Conservation (phyloP, 129 eudicot species). For the Flaveria sonorensis region DNA sequence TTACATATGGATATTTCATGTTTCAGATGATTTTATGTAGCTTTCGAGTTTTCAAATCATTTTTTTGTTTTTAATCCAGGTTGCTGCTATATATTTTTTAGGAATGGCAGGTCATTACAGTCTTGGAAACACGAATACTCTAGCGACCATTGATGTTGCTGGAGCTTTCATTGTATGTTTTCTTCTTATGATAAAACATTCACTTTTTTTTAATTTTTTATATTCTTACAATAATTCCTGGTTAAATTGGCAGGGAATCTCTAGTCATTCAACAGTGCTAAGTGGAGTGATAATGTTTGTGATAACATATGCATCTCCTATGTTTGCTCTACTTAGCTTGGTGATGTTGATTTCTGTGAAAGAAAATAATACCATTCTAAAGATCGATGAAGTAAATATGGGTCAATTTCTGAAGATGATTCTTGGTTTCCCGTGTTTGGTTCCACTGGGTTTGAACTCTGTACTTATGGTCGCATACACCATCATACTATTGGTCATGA, state of each 20-base stretch:
- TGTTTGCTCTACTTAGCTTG: slow-evolving; percentile 68
- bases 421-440: slow-evolving; percentile 76
- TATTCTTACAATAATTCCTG: neutral
- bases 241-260: slow-evolving; percentile 65
- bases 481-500: slow-evolving; percentile 71
- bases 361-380: slow-evolving; percentile 29
- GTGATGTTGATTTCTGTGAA: slow-evolving; percentile 55
- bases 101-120: slow-evolving; percentile 96
- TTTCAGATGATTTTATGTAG: neutral
- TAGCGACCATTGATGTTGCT: slow-evolving; percentile 97
- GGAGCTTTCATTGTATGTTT: slow-evolving; percentile 81
- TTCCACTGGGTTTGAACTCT: slow-evolving; percentile 80
- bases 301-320: slow-evolving; percentile 94
- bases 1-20: neutral
- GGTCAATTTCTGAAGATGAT: slow-evolving; percentile 59
- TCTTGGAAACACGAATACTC: slow-evolving; percentile 91
- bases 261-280: slow-evolving; percentile 79
- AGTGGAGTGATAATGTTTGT: slow-evolving; percentile 89
- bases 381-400: slow-evolving; percentile 36
- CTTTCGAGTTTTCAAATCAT: slow-evolving; percentile 4
- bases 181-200: slow-evolving; percentile 16
- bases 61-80: slow-evolving; percentile 35
- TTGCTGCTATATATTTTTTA: slow-evolving; percentile 76
- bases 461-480: slow-evolving; percentile 79
- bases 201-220: neutral